Evolutionary conservation across 2,329 filamentous ascomycete genomes (phyloP), one percentile per base, ranked within the genome.

Genomic region (Nigrograna mackinnonii): DNA sequence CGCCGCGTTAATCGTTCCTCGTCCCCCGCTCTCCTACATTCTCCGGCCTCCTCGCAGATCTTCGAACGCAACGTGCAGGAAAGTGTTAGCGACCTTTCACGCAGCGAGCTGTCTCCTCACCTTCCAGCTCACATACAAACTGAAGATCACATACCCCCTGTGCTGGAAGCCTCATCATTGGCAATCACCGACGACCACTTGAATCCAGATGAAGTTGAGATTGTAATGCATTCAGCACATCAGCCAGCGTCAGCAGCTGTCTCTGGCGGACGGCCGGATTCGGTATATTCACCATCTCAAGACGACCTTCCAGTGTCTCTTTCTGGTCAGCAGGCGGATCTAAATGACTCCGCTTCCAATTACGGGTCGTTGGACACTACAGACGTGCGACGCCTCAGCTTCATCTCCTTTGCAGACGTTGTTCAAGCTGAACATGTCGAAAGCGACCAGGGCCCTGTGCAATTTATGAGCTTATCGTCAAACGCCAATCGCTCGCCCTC

Each of bases 61-160:
- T 97, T 97, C 64, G 92, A 97, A 74, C 87, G 92, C 60, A 89
- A 91, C 66, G 92, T 97, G 18, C 92, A 96, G 69, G 91, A 96
- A 60, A 82, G 82, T 58, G 75, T 80, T 21, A 31, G 44, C 59
- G 34, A 36, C 12, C 17, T 36, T 7, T 20, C 17, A 21, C 34
- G 34, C 34, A 36, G 60, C 6, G 86, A 90, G 46, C 84, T 80
- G 47, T 92, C 89, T 3, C 85, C 89, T 1, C 88, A 89, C n/a
- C 94, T 96, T 48, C 92, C 92, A 3, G 85, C 88, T 6, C 92
- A 97, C 63, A 95, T 97, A 58, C 84, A 91, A 57, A 96, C 90
- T 6, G 92, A 97, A 68, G 91, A 97, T 71, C 83, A 91, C 64
- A 96, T 97, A 54, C 92, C 92, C 6, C 82, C 92, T 0, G 91